These are phyloP conservation scores for Apium graveolens DNA, from an alignment of 129 eudicot species.

Conservation along the genomic window DNA sequence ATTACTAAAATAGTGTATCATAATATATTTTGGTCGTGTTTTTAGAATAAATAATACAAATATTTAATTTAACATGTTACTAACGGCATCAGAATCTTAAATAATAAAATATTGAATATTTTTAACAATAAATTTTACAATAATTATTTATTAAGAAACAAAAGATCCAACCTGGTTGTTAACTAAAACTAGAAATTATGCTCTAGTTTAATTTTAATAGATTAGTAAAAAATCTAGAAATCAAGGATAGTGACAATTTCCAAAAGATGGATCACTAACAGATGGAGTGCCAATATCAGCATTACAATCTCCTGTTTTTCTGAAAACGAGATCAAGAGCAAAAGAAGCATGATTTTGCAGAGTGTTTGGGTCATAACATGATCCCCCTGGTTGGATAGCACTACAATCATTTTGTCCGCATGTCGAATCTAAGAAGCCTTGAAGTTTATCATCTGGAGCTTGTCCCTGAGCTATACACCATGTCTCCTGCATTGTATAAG, in stretches of 20 bases:
- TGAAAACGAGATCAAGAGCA: constrained; percentile 15
- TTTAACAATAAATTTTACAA: no score
- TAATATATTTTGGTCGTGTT: no score
- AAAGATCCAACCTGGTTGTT: no score
- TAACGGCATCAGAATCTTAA: no score
- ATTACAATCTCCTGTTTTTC: constrained; percentile 15
- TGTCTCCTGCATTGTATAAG: background rate
- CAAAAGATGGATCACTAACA: constrained; percentile 13
- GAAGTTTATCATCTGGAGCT: background rate
- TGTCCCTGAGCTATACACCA: background rate
- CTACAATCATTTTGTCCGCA: background rate
- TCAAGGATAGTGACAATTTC: background rate
- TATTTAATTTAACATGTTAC: no score
- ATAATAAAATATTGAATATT: no score
- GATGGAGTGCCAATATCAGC: constrained; percentile 2
- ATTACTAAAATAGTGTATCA: no score
- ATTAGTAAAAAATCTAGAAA: background rate
- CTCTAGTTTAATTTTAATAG: no score
- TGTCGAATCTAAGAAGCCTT: background rate
- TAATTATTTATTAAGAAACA: no score
- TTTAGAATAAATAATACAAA: no score
- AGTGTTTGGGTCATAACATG: constrained; percentile 21
- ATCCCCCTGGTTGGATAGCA: background rate
- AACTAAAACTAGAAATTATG: no score
- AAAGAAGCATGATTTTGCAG: no score